Evolutionary conservation across 1,284 basidiomycete species (phyloP), one percentile per base, ranked within the genome.

Genomic region (Sporisorium exsertum): DNA sequence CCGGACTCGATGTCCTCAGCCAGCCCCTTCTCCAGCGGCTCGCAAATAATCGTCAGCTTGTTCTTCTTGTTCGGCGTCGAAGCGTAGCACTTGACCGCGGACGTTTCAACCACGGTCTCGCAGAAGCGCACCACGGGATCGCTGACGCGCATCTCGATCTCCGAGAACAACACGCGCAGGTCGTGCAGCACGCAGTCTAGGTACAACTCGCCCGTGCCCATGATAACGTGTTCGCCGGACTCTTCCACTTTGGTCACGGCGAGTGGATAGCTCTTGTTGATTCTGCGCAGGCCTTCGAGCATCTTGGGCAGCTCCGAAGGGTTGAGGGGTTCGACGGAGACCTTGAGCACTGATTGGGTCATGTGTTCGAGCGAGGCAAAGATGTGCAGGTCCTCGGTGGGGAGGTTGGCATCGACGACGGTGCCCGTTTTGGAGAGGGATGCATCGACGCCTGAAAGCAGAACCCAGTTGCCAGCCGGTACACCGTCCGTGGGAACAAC

Each of bases 91-190:
- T 98, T 99, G 78, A 99, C 88, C 8, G 95, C 95, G 77, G 93
- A 95, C 32, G 97, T 99, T 88, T 99, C 97, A 69, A 99, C 89
- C 20, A 99, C 97, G 13, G 97, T 99, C 88, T 99, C 97, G 84
- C 94, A 94, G 88, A 99, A 99, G 85, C 95, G 94, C 27, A 95
- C 97, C 32, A 98, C 95, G 1, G 97, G 97, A 88, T 99, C 97
- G 33, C 95, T 97, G 16, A 99, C 95, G 88, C 99, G 98, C 89
- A 99, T 97, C 89, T 99, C 97, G 79, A 99, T 97, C 88, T 99
- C 97, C 50, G 93, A 91, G 87, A 97, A 99, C 72, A 99, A 86
- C 72, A 90, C 90, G 68, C 97, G 89, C 72, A 99, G 87, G 87
- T 99, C 97, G 85, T 99, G 95, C 91, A 99, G 91, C 49, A 97